A percentile compares a stretch with the other conserved stretches of the same genome.
phyloP scores from a whole-genome alignment of 768 basidiomycete species.

The Naganishia antarctica region DNA sequence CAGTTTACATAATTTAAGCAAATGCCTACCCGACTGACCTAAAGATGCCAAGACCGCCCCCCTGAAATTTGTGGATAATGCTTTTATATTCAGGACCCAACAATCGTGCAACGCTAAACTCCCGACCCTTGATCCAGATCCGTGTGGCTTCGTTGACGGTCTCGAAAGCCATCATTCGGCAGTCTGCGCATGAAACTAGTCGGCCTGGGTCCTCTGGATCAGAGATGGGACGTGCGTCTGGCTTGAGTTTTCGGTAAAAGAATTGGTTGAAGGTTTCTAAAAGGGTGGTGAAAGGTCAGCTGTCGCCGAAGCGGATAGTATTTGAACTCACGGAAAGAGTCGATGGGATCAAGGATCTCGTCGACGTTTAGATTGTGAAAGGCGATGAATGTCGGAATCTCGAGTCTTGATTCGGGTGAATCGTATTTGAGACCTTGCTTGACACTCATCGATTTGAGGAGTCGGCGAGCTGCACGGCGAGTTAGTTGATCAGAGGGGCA shows the following conservation, averaged over 20 bases:
- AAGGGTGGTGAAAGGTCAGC: not conserved
- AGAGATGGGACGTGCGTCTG: conserved; percentile 70
- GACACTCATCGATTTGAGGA: conserved; percentile 82
- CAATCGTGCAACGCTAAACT: conserved; percentile 74
- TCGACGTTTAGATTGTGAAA: conserved; percentile 79
- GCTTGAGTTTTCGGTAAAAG: conserved; percentile 80
- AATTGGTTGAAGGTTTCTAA: conserved; percentile 88
- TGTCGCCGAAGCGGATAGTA: not conserved
- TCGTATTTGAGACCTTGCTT: conserved; percentile 95
- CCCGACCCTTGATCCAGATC: conserved; percentile 95
- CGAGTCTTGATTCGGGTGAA: conserved; percentile 70
- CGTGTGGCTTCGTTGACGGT: conserved; percentile 76
- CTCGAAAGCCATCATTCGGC: conserved; percentile 90
- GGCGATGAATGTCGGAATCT: conserved; percentile 80
- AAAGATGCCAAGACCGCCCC: conserved; percentile 84
- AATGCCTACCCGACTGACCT: conserved; percentile 48
- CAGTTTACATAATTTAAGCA: not conserved
- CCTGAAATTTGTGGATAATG: conserved; percentile 65
- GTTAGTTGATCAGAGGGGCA: conserved; percentile 6
- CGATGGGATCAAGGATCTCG: conserved; percentile 76
- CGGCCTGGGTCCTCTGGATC: conserved; percentile 67
- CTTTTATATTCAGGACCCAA: conserved; percentile 72
- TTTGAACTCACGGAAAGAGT: conserved; percentile 66
- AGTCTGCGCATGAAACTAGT: conserved; percentile 87
- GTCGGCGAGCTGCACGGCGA: conserved; percentile 59